Conservation (phyloP, 2,329 filamentous ascomycete genomes). For the Dissoconium aciculare region DNA sequence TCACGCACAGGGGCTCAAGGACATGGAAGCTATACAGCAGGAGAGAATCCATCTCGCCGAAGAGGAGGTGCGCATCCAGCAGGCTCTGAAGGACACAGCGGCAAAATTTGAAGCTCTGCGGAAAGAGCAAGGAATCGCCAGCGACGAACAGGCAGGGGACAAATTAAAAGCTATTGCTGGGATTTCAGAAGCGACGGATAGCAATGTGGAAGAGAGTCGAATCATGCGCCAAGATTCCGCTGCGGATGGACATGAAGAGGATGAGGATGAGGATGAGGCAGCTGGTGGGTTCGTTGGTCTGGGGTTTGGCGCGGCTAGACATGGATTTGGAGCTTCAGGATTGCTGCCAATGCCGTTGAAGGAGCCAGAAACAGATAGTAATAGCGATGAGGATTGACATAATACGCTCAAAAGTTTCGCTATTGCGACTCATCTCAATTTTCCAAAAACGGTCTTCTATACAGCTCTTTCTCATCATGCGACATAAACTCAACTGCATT, state of each 20-base stretch:
- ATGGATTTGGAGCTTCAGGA: slow-evolving; percentile 4
- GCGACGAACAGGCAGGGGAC: slow-evolving; percentile 1
- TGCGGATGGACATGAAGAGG: slow-evolving; percentile 10
- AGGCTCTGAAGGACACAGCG: slow-evolving; percentile 64
- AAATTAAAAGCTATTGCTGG: too few species aligned
- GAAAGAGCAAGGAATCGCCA: slow-evolving; percentile 29
- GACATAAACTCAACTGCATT: too few species aligned
- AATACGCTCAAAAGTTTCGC: slow-evolving; percentile 2
- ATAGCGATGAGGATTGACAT: slow-evolving; percentile 4
- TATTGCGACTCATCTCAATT: slow-evolving; percentile 2
- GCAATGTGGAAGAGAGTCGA: too few species aligned
- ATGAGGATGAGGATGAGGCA: slow-evolving; percentile 9
- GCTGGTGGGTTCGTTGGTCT: slow-evolving; percentile 8
- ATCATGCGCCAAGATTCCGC: not conserved
- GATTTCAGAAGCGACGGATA: too few species aligned
- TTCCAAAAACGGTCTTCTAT: too few species aligned
- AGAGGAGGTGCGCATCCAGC: slow-evolving; percentile 67
- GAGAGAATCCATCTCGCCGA: slow-evolving; percentile 55
- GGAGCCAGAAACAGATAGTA: slow-evolving; percentile 2
- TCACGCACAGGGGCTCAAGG: slow-evolving; percentile 44
- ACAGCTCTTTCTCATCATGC: too few species aligned
- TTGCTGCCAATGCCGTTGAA: not conserved
- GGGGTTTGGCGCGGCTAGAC: slow-evolving; percentile 8
- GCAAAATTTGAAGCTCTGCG: slow-evolving; percentile 50
- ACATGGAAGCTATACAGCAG: slow-evolving; percentile 50